Conservation (phyloP, 441 rosid species). For the Melianthus villosus region DNA sequence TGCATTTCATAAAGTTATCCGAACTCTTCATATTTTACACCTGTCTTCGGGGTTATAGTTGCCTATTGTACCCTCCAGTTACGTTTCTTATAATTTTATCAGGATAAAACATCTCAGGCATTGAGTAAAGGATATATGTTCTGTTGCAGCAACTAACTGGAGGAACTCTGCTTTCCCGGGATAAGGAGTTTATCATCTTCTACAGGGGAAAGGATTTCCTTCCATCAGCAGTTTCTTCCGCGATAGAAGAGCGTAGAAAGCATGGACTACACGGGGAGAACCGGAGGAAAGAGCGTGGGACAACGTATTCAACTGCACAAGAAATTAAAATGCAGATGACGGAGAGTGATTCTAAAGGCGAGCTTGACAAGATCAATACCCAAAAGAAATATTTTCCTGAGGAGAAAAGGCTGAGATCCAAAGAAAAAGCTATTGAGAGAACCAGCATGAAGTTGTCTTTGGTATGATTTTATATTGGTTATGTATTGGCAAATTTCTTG, state of each 20-base stretch:
- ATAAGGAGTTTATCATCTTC: conserved; percentile 64
- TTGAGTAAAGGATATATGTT: too few species aligned
- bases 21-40: too few species aligned
- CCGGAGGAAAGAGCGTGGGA: conserved; percentile 13
- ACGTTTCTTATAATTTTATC: too few species aligned
- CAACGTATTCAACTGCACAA: conserved; percentile 12
- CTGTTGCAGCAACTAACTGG: conserved; percentile 87
- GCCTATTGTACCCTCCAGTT: too few species aligned
- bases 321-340: conserved; percentile 12
- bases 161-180: conserved; percentile 70
- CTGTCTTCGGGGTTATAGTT: too few species aligned
- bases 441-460: conserved; percentile 50
- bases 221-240: conserved; percentile 72
- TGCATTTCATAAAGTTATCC: too few species aligned
- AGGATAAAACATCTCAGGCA: too few species aligned
- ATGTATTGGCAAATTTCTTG: too few species aligned
- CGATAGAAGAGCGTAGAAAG: conserved; percentile 62
- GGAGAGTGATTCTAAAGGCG: conserved; percentile 12
- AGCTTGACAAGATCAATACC: conserved; percentile 12
- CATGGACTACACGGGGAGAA: conserved; percentile 21
- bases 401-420: conserved; percentile 21
- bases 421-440: conserved; percentile 38
- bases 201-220: conserved; percentile 98
- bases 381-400: conserved; percentile 16
- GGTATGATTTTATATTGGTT: conserved; percentile 32